Percentiles rank a stretch among this genome's conserved stretches.
Evolutionary conservation across 495 filamentous ascomycete species (phyloP).

Genomic region (Penicillium longicatenatum): DNA sequence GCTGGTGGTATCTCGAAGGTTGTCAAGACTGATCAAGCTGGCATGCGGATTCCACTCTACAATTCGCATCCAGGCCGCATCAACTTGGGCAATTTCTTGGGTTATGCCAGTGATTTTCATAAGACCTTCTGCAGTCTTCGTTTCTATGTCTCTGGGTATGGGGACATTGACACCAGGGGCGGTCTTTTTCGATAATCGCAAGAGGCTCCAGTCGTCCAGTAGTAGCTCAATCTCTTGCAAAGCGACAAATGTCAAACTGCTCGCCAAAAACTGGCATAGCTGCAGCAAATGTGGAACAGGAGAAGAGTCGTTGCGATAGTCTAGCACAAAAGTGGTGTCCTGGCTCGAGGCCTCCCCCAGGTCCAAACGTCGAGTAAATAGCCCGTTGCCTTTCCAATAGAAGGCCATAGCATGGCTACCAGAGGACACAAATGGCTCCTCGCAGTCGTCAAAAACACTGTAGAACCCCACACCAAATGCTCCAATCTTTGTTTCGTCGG

Average conservation of each 20-base stretch:
- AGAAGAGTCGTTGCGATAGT: conserved; percentile 85
- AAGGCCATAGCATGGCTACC: conserved; percentile 94
- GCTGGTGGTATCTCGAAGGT: conserved; percentile 46
- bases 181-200: conserved; percentile 77
- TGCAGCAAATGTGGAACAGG: conserved; percentile 81
- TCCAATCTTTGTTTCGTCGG: conserved; percentile 97
- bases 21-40: conserved; percentile 39
- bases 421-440: conserved; percentile 93
- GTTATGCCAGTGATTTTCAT: conserved; percentile 79
- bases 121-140: conserved; percentile 75
- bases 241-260: conserved; percentile 93
- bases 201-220: conserved; percentile 82
- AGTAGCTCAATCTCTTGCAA: conserved; percentile 85
- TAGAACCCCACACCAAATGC: conserved; percentile 99
- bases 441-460: conserved; percentile 96
- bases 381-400: conserved; percentile 95
- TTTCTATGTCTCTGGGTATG: conserved; percentile 81
- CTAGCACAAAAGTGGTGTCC: conserved; percentile 87
- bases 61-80: conserved; percentile 87
- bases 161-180: conserved; percentile 69
- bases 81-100: conserved; percentile 82
- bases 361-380: conserved; percentile 83
- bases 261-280: conserved; percentile 87
- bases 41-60: conserved; percentile 77
- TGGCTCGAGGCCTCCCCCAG: conserved; percentile 62